A percentile compares a stretch with the other conserved stretches of the same genome.
Conservation (phyloP, 352 stramenopile genomes). For the Peronospora destructor region DNA sequence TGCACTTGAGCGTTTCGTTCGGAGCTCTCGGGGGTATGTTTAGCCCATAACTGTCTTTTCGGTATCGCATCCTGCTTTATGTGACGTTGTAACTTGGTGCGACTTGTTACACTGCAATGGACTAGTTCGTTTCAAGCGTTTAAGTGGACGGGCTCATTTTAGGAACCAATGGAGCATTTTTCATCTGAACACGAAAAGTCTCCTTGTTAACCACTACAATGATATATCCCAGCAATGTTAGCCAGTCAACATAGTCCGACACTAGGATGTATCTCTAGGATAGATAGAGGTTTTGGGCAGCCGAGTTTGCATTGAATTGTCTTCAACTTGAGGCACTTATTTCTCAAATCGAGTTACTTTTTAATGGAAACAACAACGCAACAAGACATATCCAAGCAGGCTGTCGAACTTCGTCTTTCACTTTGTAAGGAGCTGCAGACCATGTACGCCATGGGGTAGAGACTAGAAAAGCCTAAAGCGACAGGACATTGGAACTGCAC, state of each 20-base stretch:
- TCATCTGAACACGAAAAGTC: neutral
- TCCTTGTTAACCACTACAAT: conserved; percentile 9
- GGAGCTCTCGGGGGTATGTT: conserved; percentile 8
- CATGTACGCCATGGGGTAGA: neutral
- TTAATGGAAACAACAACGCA: neutral
- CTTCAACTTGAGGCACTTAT: neutral
- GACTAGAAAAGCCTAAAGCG: neutral
- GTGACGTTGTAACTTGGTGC: neutral
- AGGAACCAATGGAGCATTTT: conserved; percentile 6
- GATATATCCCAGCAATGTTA: conserved; percentile 9
- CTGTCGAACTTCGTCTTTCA: neutral
- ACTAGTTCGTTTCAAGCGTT: neutral
- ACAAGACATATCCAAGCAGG: neutral
- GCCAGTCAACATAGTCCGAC: neutral
- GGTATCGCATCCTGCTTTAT: conserved; percentile 3
- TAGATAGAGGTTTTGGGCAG: no score
- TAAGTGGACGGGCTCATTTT: conserved; percentile 12
- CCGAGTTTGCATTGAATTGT: neutral
- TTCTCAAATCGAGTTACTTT: neutral
- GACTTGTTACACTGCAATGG: conserved; percentile 6
- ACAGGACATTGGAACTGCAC: neutral
- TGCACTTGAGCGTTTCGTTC: conserved; percentile 14
- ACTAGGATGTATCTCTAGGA: neutral
- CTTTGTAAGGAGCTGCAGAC: neutral
- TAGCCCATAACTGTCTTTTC: conserved; percentile 17